These are phyloP conservation scores for Gossypium rotundifolium DNA, from an alignment of 345 rosid species.

Conservation along the genomic window DNA sequence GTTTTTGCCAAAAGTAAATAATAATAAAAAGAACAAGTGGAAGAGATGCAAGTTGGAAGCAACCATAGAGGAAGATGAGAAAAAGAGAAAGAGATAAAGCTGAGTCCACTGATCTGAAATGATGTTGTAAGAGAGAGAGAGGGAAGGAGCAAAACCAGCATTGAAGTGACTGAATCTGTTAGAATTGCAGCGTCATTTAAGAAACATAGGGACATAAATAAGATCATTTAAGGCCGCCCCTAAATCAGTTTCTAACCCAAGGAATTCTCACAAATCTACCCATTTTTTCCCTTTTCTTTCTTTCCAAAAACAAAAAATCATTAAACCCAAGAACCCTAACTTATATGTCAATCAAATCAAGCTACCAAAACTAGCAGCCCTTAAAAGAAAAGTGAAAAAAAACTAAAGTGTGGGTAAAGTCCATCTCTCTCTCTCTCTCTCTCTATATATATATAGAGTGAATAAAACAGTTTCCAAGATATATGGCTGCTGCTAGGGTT, in stretches of 20 bases:
- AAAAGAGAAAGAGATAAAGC: not conserved
- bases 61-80: not conserved
- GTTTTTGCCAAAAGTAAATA: not conserved
- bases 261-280: not conserved
- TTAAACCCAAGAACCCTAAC: slow-evolving; percentile 39
- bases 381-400: not conserved
- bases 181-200: slow-evolving; percentile 14
- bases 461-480: slow-evolving; percentile 21
- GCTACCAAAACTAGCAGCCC: not conserved
- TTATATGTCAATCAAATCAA: slow-evolving; percentile 47
- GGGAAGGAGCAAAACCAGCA: slow-evolving; percentile 14
- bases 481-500: slow-evolving; percentile 33
- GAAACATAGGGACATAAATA: not conserved
- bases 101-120: slow-evolving; percentile 9
- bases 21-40: not conserved
- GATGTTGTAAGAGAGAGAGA: slow-evolving; percentile 17
- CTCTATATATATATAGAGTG: not conserved
- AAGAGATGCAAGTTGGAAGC: too few relatives aligned
- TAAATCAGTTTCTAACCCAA: not conserved
- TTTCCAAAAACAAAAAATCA: slow-evolving; percentile 27
- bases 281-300: slow-evolving; percentile 5
- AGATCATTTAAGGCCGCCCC: not conserved
- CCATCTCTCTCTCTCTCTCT: too few relatives aligned
- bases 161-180: slow-evolving; percentile 48
- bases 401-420: too few relatives aligned